Conservation (phyloP, 2,329 filamentous ascomycete genomes). For the Coniella vitis region DNA sequence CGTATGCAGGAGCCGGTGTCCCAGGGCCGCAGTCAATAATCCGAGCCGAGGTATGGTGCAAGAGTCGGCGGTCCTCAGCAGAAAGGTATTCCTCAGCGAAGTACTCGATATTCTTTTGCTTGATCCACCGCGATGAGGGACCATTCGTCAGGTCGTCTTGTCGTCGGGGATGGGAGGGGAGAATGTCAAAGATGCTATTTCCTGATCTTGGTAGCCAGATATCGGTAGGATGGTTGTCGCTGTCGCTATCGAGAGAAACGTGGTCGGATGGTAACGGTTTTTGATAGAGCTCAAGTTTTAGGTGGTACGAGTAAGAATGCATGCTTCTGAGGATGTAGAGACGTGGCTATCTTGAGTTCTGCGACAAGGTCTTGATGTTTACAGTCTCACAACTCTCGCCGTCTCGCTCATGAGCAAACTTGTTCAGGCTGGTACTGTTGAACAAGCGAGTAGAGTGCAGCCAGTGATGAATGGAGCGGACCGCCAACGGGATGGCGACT, state of each 20-base stretch:
- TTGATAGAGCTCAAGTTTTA: constrained; percentile 60
- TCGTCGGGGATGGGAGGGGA: constrained; percentile 43
- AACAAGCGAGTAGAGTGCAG: too few relatives aligned
- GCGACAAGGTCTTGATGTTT: background rate
- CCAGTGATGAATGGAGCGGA: too few relatives aligned
- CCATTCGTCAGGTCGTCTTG: background rate
- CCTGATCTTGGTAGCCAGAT: constrained; percentile 45
- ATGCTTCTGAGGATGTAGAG: constrained; percentile 29
- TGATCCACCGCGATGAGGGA: constrained; percentile 9
- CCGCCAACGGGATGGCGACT: background rate
- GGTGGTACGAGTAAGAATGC: constrained; percentile 58
- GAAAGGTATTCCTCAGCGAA: constrained; percentile 12
- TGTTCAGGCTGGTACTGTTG: too few relatives aligned
- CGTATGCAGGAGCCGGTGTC: constrained; percentile 26
- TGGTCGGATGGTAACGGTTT: constrained; percentile 26
- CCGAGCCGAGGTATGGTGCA: constrained; percentile 15
- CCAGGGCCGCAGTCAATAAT: constrained; percentile 46
- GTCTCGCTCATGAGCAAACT: too few relatives aligned
- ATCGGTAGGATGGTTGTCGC: constrained; percentile 15
- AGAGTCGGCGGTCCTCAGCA: constrained; percentile 14
- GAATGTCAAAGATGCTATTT: constrained; percentile 47
- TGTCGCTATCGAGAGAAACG: constrained; percentile 8
- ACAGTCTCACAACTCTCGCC: too few relatives aligned
- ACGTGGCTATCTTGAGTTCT: background rate
- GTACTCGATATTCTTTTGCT: constrained; percentile 13